phyloP scores from a whole-genome alignment of 108 stramenopile genomes.

The Phaeodactylum tricornutum region DNA sequence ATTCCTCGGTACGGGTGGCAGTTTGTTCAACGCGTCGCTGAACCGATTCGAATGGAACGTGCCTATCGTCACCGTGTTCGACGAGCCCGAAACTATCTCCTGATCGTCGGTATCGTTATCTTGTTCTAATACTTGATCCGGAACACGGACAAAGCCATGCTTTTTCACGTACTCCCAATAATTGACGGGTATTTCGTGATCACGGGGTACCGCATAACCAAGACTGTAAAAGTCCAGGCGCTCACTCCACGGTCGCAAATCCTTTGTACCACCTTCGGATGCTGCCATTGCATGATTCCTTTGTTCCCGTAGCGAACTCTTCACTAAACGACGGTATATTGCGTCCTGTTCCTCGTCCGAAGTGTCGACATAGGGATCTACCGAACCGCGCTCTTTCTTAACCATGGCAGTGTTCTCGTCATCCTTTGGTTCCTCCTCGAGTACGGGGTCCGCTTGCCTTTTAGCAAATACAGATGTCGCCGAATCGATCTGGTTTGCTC shows the following conservation, averaged over 20 bases:
- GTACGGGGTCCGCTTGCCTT: too few species aligned
- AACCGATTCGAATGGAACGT: too few species aligned
- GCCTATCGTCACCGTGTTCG: background rate
- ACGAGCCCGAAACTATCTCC: background rate
- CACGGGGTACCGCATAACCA: background rate
- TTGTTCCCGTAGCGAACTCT: constrained; percentile 1
- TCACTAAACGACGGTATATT: constrained; percentile 13
- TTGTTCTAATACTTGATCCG: constrained; percentile 6
- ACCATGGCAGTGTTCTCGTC: background rate
- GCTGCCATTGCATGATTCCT: too few species aligned
- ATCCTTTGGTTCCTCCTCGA: background rate
- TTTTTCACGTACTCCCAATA: background rate
- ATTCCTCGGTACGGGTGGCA: background rate
- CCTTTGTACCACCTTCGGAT: too few species aligned
- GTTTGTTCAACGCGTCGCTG: background rate
- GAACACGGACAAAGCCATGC: constrained; percentile 3
- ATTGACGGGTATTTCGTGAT: constrained; percentile 1
- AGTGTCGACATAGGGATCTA: background rate
- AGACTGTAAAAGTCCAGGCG: background rate
- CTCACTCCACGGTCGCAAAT: background rate
- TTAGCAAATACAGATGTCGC: too few species aligned
- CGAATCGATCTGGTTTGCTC: background rate
- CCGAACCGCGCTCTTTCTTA: background rate
- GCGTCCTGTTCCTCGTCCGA: constrained; percentile 14
- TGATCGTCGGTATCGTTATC: too few species aligned